Conservation (phyloP, 352 stramenopile species). For the Phytophthora capsici region DNA sequence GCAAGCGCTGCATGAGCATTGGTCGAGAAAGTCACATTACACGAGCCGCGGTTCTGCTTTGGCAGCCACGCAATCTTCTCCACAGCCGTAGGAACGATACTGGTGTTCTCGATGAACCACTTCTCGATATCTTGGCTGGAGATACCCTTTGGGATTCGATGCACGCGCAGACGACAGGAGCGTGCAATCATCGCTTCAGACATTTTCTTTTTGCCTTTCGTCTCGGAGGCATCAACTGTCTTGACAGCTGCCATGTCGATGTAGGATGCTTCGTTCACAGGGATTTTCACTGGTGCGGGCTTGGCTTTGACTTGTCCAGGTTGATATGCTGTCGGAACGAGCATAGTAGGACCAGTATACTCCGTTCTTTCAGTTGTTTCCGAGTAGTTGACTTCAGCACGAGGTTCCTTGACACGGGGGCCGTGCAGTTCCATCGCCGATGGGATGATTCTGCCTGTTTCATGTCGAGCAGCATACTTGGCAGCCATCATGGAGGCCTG, state of each 20-base stretch:
- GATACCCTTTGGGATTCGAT: slow-evolving; percentile 77
- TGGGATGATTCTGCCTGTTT: slow-evolving; percentile 69
- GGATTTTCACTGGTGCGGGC: slow-evolving; percentile 9
- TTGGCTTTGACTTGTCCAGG: slow-evolving; percentile 14
- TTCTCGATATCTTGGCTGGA: slow-evolving; percentile 70
- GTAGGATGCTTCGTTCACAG: slow-evolving; percentile 43
- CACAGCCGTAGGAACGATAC: slow-evolving; percentile 69
- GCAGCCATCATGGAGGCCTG: slow-evolving; percentile 88
- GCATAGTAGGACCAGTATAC: slow-evolving; percentile 48
- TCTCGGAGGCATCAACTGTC: neutral
- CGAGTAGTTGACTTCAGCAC: neutral
- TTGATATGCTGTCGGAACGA: slow-evolving; percentile 53
- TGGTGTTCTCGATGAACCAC: slow-evolving; percentile 67
- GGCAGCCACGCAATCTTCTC: slow-evolving; percentile 72
- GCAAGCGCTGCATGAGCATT: slow-evolving; percentile 69
- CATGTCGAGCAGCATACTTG: slow-evolving; percentile 74
- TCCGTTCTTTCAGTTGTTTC: slow-evolving; percentile 1
- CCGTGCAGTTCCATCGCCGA: slow-evolving; percentile 71
- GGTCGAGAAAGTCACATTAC: slow-evolving; percentile 72
- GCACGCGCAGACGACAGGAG: slow-evolving; percentile 73
- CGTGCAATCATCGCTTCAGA: slow-evolving; percentile 52
- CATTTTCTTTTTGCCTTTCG: slow-evolving; percentile 18
- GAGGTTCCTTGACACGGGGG: slow-evolving; percentile 27
- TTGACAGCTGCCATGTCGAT: slow-evolving; percentile 37
- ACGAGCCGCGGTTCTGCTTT: slow-evolving; percentile 72